Evolutionary conservation across 768 basidiomycete species (phyloP).

Genomic region (Lentinula sp.): DNA sequence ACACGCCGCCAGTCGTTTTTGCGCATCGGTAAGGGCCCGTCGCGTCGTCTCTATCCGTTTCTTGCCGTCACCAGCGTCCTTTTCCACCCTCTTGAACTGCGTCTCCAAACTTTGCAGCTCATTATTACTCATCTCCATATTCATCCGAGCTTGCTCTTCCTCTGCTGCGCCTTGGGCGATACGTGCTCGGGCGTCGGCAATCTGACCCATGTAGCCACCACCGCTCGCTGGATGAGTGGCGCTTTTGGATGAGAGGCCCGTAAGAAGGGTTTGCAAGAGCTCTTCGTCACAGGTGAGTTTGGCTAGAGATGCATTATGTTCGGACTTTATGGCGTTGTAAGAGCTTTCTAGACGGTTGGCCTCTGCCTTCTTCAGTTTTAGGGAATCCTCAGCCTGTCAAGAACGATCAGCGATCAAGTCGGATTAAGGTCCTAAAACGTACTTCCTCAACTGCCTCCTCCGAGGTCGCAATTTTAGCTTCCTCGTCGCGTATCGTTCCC

Average conservation of each 20-base stretch:
- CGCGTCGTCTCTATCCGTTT: constrained; percentile 59
- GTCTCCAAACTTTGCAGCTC: constrained; percentile 75
- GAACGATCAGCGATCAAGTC: not conserved
- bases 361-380: constrained; percentile 54
- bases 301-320: constrained; percentile 53
- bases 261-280: constrained; percentile 91
- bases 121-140: constrained; percentile 70
- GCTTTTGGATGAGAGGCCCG: constrained; percentile 63
- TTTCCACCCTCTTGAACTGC: constrained; percentile 77
- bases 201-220: constrained; percentile 95
- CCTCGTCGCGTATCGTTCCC: constrained; percentile 73
- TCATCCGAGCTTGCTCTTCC: constrained; percentile 74
- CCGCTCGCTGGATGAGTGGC: constrained; percentile 60
- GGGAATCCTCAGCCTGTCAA: constrained; percentile 5
- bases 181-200: constrained; percentile 76
- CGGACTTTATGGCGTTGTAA: constrained; percentile 62
- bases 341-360: constrained; percentile 48
- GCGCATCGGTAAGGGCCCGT: constrained; percentile 51
- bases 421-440: constrained; percentile 14
- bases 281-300: constrained; percentile 76
- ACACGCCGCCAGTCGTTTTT: constrained; percentile 45
- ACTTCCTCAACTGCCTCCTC: constrained; percentile 61
- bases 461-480: constrained; percentile 45
- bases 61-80: constrained; percentile 74
- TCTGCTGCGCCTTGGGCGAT: constrained; percentile 76